A percentile compares a stretch with the other conserved stretches of the same genome.
These are phyloP conservation scores for Lepiota brunneoincarnata DNA, from an alignment of 768 basidiomycete species.

Conservation along the genomic window DNA sequence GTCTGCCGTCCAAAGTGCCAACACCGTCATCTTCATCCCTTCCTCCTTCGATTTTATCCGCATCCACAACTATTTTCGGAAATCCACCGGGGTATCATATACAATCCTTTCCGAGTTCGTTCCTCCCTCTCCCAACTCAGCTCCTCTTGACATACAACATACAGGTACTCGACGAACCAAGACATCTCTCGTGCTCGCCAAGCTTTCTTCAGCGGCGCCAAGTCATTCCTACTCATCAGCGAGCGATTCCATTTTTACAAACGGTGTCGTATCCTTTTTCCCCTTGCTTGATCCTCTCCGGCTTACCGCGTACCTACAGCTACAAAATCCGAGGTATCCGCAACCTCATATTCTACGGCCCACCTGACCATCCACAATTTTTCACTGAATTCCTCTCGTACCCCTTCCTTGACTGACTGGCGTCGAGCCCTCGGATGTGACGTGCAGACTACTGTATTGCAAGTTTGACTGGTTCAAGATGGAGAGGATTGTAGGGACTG, in stretches of 20 bases:
- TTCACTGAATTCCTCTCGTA: slow-evolving; percentile 88
- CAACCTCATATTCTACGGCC: slow-evolving; percentile 91
- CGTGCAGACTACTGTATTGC: slow-evolving; percentile 75
- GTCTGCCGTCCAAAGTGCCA: slow-evolving; percentile 90
- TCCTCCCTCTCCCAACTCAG: neutral
- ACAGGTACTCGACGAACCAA: slow-evolving; percentile 87
- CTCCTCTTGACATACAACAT: neutral
- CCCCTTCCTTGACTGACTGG: slow-evolving; percentile 89
- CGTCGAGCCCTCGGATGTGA: slow-evolving; percentile 86
- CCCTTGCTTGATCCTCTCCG: neutral
- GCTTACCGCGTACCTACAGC: slow-evolving; percentile 32
- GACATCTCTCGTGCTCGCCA: slow-evolving; percentile 94
- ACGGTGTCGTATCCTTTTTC: slow-evolving; percentile 40
- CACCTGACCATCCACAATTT: slow-evolving; percentile 88
- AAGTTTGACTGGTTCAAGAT: slow-evolving; percentile 87
- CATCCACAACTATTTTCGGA: slow-evolving; percentile 82
- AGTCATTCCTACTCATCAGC: slow-evolving; percentile 84
- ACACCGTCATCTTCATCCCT: slow-evolving; percentile 87
- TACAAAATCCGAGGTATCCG: slow-evolving; percentile 93
- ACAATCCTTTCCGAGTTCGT: slow-evolving; percentile 87
- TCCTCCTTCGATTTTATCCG: slow-evolving; percentile 97
- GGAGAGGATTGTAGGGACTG: slow-evolving; percentile 77
- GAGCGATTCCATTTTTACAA: slow-evolving; percentile 99
- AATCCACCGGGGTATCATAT: slow-evolving; percentile 66
- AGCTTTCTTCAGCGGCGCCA: slow-evolving; percentile 86